Base-by-base conservation (phyloP, 208 protist genomes). In the Porcisia hertigi region DNA sequence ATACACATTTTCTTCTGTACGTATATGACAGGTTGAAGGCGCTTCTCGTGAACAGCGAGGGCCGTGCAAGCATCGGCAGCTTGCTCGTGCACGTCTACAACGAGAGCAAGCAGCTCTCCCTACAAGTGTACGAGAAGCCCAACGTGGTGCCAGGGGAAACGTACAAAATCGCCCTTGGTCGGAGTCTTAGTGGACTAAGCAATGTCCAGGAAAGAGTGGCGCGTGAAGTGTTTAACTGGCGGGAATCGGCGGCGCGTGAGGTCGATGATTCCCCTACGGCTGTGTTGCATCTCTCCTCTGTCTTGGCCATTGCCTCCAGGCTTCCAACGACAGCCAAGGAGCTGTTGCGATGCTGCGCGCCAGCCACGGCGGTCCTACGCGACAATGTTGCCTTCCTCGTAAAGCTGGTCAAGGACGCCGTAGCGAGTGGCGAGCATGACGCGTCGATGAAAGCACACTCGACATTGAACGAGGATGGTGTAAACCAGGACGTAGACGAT, bases 1-100 rank as follows among this genome's bases (percentile, higher is more conserved):
- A 99, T 83, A 99, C 99, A 16, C 99, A 99, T 89, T 99, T 98
- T 81, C 86, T 99, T 0, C 88, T 99, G 1, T 99, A 98, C 81
- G 90, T 99, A 25, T 98, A 99, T 86, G 98, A 99, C 83, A 81
- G 94, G 36, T 78, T 97, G 54, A 88, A 92, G 75, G 79, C 87
- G 49, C 70, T 96, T 59, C 86, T 98, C 64, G 75, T 96, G 71
- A 92, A 92, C 75, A 88, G 77, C 74, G 92, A 94, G 85, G 72
- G 89, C 80, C 78, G 94, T 82, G 90, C 89, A 39, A 79, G 75
- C 36, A 80, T 95, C 25, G 87, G 85, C 39, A 98, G 97, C 75
- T 80, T 98, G 69, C 85, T 99, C 4, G 49, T 91, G 7, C 88
- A 98, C 65, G 95, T 98, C 16, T 91, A 92, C 79, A 78, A 88